Conservation (phyloP, 2,329 filamentous ascomycete species). For the Plenodomus biglobosus region DNA sequence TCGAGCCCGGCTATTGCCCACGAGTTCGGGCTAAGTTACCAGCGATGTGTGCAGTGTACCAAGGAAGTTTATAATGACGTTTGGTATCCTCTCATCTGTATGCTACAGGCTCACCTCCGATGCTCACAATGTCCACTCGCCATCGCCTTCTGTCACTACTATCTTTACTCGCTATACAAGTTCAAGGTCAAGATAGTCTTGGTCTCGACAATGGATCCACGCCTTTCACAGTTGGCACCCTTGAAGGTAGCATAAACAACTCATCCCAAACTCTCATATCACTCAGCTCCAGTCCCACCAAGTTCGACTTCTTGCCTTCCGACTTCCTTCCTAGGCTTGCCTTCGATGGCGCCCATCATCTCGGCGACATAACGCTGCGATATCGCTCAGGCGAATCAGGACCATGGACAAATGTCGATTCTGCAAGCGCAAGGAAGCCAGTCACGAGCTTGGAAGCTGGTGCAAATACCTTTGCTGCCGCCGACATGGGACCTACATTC, state of each 20-base stretch:
- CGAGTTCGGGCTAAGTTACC: not conserved
- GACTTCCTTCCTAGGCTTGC: slow-evolving; percentile 54
- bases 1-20: not conserved
- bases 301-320: slow-evolving; percentile 59
- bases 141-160: not conserved
- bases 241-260: slow-evolving; percentile 21
- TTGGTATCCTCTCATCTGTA: not conserved
- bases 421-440: slow-evolving; percentile 47
- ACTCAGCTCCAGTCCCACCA: slow-evolving; percentile 19
- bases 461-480: slow-evolving; percentile 41
- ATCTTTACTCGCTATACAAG: slow-evolving; percentile 3
- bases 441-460: slow-evolving; percentile 32
- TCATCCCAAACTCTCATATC: slow-evolving; percentile 26
- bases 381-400: slow-evolving; percentile 49
- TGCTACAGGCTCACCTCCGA: not conserved
- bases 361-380: slow-evolving; percentile 60
- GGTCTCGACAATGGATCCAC: slow-evolving; percentile 22
- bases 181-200: slow-evolving; percentile 19
- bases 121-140: not conserved
- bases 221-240: slow-evolving; percentile 10
- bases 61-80: not conserved
- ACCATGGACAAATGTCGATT: slow-evolving; percentile 53
- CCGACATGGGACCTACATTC: slow-evolving; percentile 49
- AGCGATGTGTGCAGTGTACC: not conserved
- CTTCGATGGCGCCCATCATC: slow-evolving; percentile 59